phyloP scores from a whole-genome alignment of 1,284 basidiomycete genomes.

The Boletus semigastroideus region DNA sequence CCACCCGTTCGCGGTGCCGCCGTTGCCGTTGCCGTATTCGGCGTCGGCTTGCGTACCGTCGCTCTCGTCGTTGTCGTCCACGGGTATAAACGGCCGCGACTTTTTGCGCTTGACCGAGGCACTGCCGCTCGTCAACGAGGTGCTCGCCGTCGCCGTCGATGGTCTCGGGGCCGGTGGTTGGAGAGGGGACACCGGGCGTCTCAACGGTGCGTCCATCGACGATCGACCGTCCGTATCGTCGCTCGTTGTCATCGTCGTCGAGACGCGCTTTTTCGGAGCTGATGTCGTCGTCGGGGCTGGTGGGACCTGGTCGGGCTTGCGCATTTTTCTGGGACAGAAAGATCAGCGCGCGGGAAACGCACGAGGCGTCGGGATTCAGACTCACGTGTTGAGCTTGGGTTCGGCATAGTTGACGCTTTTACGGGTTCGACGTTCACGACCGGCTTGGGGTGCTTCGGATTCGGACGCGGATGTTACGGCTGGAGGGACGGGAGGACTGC shows the following conservation, averaged over 20 bases:
- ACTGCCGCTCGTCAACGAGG: constrained; percentile 25
- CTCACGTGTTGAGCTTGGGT: constrained; percentile 86
- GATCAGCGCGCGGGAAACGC: constrained; percentile 13
- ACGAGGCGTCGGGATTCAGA: constrained; percentile 20
- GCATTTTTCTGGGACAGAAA: constrained; percentile 71
- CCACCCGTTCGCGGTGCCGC: constrained; percentile 38
- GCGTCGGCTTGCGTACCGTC: constrained; percentile 67
- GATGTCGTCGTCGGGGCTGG: constrained; percentile 31
- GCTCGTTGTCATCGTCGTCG: constrained; percentile 23
- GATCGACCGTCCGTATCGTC: constrained; percentile 32
- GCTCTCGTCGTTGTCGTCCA: constrained; percentile 54
- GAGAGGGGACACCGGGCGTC: constrained; percentile 24
- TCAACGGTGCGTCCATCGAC: constrained; percentile 23
- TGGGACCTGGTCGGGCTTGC: constrained; percentile 69
- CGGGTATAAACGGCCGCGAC: constrained; percentile 43
- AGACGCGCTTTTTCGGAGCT: constrained; percentile 33
- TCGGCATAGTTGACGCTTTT: constrained; percentile 89
- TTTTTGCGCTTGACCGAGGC: constrained; percentile 50
- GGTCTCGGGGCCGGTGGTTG: constrained; percentile 25
- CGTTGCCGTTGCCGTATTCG: constrained; percentile 46
- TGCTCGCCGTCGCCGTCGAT: constrained; percentile 33
- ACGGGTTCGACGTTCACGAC: constrained; percentile 68
- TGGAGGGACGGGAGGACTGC: constrained; percentile 44
- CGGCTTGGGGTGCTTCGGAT: constrained; percentile 37
- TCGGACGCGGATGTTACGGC: constrained; percentile 37